These are phyloP conservation scores for Dioscorea alata DNA, from an alignment of 106 monocot species.

Conservation along the genomic window DNA sequence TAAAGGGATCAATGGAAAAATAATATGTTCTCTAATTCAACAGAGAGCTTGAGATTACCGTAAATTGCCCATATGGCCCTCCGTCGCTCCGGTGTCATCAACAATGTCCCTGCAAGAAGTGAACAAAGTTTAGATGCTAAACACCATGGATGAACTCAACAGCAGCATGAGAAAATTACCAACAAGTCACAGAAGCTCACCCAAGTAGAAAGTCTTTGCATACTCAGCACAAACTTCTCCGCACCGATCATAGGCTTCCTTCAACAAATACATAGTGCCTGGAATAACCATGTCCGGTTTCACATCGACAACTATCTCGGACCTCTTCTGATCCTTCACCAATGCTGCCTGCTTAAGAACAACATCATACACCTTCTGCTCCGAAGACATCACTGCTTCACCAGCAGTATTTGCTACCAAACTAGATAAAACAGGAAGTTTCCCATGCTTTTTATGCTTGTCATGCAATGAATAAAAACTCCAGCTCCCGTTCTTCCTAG, in stretches of 20 bases:
- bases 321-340: constrained; percentile 41
- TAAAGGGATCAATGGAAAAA: too few species aligned
- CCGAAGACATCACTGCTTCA: constrained; percentile 50
- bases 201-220: constrained; percentile 98
- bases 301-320: constrained; percentile 21
- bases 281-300: constrained; percentile 34
- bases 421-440: constrained; percentile 29
- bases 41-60: constrained; percentile 21
- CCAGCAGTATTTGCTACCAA: constrained; percentile 43
- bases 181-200: constrained; percentile 22
- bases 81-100: constrained; percentile 52
- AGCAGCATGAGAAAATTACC: neutral
- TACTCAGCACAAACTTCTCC: constrained; percentile 92
- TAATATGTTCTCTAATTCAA: neutral
- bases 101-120: constrained; percentile 31
- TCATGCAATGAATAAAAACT: constrained; percentile 4
- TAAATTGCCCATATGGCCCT: constrained; percentile 81
- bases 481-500: constrained; percentile 9
- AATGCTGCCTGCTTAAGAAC: constrained; percentile 90
- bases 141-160: neutral
- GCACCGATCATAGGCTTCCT: constrained; percentile 79
- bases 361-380: constrained; percentile 94
- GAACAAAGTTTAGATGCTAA: neutral
- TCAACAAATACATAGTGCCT: constrained; percentile 28
- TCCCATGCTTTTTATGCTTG: neutral